phyloP scores from a whole-genome alignment of 2,329 filamentous ascomycete genomes.

The Cercospora canescens region DNA sequence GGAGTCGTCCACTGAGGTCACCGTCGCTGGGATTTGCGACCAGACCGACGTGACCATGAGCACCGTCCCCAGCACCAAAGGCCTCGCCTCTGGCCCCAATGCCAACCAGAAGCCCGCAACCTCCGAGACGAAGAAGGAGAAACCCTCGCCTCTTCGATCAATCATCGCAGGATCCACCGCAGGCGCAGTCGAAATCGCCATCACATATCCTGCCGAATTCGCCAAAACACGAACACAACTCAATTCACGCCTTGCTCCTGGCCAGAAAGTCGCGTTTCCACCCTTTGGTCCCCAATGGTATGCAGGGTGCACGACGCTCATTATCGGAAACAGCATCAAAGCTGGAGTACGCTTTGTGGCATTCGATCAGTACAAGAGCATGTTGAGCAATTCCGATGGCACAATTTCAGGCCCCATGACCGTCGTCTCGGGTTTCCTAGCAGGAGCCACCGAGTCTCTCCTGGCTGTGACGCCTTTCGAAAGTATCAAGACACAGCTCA shows the following conservation, averaged over 20 bases:
- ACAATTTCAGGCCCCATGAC: constrained; percentile 88
- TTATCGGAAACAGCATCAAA: constrained; percentile 95
- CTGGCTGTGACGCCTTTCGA: constrained; percentile 95
- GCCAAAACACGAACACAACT: constrained; percentile 94
- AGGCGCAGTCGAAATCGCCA: constrained; percentile 91
- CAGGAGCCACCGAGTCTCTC: constrained; percentile 89
- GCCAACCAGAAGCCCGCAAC: constrained; percentile 1
- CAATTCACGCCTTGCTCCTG: constrained; percentile 77
- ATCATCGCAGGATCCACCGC: constrained; percentile 92
- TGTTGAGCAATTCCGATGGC: constrained; percentile 80
- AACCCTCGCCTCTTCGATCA: constrained; percentile 81
- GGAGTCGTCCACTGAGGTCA: neutral
- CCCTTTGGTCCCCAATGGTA: constrained; percentile 96
- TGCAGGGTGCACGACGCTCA: constrained; percentile 93
- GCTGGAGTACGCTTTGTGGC: constrained; percentile 95
- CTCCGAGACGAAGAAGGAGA: constrained; percentile 29
- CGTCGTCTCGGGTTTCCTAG: constrained; percentile 90
- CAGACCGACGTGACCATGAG: constrained; percentile 16
- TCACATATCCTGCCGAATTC: constrained; percentile 95
- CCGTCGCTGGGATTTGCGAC: neutral
- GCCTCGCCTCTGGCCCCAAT: constrained; percentile 6
- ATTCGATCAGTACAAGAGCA: constrained; percentile 87
- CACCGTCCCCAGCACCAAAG: constrained; percentile 26
- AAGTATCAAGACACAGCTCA: constrained; percentile 97
- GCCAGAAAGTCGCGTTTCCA: constrained; percentile 90